phyloP scores from a whole-genome alignment of 2,329 filamentous ascomycete species.

The Talaromyces albobiverticillius region DNA sequence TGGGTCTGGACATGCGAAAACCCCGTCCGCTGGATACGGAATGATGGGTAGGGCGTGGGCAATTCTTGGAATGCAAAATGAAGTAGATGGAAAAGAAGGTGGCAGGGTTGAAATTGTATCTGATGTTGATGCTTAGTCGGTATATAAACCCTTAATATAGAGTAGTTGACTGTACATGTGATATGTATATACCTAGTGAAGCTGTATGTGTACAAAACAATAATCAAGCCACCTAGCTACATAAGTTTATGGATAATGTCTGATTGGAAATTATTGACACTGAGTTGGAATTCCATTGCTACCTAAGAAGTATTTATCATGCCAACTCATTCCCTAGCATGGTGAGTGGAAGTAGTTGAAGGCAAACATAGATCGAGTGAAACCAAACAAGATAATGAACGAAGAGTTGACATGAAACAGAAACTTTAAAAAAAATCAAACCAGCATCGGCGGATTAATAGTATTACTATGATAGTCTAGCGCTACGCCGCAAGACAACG shows the following conservation, averaged over 20 bases:
- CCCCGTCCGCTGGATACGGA: constrained; percentile 31
- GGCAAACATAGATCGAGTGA: background rate
- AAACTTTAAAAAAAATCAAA: background rate
- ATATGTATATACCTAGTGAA: background rate
- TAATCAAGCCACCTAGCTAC: background rate
- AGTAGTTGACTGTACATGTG: background rate
- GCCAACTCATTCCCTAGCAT: too few relatives aligned
- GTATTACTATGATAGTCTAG: constrained; percentile 12
- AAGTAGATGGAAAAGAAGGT: constrained; percentile 25
- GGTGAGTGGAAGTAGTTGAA: too few relatives aligned
- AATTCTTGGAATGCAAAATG: constrained; percentile 38
- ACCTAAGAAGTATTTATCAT: too few relatives aligned
- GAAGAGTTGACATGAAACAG: background rate
- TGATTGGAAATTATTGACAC: too few relatives aligned
- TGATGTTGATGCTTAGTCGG: constrained; percentile 5
- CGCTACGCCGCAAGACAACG: background rate
- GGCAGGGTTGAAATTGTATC: constrained; percentile 15
- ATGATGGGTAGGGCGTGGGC: constrained; percentile 42
- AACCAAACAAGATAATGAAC: background rate
- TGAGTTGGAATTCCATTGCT: background rate
- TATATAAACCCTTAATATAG: background rate
- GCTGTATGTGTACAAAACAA: background rate
- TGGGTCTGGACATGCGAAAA: constrained; percentile 16
- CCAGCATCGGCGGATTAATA: constrained; percentile 5
- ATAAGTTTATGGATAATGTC: background rate